Percentiles rank a stretch among this genome's conserved stretches.
Conservation (phyloP, 805 yeast species). For the Clavispora asparagi region DNA sequence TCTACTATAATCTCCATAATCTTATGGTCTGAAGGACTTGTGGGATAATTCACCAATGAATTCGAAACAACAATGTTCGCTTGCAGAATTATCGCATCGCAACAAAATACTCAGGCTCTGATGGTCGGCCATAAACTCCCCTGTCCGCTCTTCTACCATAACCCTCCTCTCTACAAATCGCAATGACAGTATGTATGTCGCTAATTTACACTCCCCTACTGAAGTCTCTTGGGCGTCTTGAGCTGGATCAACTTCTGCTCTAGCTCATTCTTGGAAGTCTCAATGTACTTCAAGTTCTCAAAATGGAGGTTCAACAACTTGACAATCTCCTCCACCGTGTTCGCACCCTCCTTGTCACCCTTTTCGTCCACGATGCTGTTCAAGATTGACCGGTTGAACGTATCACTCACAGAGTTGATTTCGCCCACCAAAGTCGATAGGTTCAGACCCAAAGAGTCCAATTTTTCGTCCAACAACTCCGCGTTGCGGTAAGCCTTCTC, state of each 20-base stretch:
- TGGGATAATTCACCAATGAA: no score
- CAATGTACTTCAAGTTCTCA: slow-evolving; percentile 85
- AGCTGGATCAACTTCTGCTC: slow-evolving; percentile 52
- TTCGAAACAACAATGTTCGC: no score
- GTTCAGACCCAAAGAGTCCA: slow-evolving; percentile 73
- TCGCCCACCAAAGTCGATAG: slow-evolving; percentile 72
- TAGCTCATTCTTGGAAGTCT: slow-evolving; percentile 61
- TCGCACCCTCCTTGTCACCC: slow-evolving; percentile 20
- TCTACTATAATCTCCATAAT: no score
- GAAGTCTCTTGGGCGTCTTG: slow-evolving; percentile 5
- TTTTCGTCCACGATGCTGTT: slow-evolving; percentile 14
- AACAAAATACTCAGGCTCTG: no score
- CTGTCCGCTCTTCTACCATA: no score
- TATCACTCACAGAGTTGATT: slow-evolving; percentile 77
- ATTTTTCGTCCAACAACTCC: slow-evolving; percentile 73
- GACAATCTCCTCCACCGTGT: slow-evolving; percentile 62
- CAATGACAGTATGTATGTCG: neutral
- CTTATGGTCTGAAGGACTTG: no score
- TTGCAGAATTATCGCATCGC: no score
- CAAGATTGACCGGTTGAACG: slow-evolving; percentile 60
- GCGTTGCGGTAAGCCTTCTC: slow-evolving; percentile 87
- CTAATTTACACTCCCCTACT: neutral
- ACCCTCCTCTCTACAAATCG: neutral
- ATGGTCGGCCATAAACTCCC: no score
- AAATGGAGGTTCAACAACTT: slow-evolving; percentile 81